A percentile compares a stretch with the other conserved stretches of the same genome.
phyloP scores from a whole-genome alignment of 768 basidiomycete genomes.

The Auriscalpium orientale region DNA sequence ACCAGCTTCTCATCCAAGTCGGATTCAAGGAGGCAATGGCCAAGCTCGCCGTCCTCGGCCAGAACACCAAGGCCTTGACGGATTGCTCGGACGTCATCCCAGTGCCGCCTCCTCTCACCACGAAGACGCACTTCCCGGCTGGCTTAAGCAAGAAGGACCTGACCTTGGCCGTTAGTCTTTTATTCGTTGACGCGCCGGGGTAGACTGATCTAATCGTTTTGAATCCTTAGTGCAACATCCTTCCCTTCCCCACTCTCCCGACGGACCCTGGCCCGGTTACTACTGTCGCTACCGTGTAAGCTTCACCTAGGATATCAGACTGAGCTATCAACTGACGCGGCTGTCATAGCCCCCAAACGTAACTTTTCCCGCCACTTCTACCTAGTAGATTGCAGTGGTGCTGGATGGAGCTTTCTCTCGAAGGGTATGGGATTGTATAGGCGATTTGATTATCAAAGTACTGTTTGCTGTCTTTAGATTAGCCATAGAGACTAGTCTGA shows the following conservation, averaged over 20 bases:
- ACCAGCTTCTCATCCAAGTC: conserved; percentile 21
- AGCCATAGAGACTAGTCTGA: too few relatives aligned
- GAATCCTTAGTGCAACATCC: neutral
- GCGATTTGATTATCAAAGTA: too few relatives aligned
- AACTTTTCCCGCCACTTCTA: too few relatives aligned
- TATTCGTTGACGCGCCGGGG: neutral
- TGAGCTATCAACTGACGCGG: too few relatives aligned
- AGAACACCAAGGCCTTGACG: conserved; percentile 9
- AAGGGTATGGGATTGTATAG: too few relatives aligned
- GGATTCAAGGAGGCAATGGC: conserved; percentile 23
- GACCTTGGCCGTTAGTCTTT: neutral
- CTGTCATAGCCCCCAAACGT: too few relatives aligned
- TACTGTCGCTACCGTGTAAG: conserved; percentile 27
- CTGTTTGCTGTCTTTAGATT: too few relatives aligned
- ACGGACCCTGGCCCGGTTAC: conserved; percentile 26
- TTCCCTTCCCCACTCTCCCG: conserved; percentile 28
- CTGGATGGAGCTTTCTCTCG: too few relatives aligned
- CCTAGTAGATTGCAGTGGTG: too few relatives aligned
- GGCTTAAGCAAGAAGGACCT: neutral
- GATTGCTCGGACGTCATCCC: conserved; percentile 14
- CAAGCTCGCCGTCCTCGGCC: conserved; percentile 25
- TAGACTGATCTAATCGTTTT: neutral
- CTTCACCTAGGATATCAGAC: neutral
- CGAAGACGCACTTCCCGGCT: neutral
- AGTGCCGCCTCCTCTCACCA: neutral